Evolutionary conservation across 192 early-diverging fungal genomes (phyloP).

Genomic region (Ambispora gerdemannii): DNA sequence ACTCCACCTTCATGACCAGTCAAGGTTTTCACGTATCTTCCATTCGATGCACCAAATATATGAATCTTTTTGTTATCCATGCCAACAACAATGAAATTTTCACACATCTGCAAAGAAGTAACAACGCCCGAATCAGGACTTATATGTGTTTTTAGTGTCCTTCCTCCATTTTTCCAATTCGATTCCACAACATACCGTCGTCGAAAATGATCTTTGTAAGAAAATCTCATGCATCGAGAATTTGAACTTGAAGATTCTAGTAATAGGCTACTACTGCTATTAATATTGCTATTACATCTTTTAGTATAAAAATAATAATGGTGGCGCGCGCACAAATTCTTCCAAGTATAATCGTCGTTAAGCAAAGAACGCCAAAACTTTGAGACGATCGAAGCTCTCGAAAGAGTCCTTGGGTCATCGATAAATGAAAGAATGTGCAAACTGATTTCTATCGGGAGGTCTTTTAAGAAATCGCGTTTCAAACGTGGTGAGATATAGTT

Average conservation of each 20-base stretch:
- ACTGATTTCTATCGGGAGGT: slow-evolving; percentile 70
- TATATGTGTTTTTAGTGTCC: slow-evolving; percentile 39
- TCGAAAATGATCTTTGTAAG: slow-evolving; percentile 55
- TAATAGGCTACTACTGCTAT: slow-evolving; percentile 19
- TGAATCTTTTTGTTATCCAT: slow-evolving; percentile 91
- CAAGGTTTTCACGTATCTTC: slow-evolving; percentile 65
- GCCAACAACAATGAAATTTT: slow-evolving; percentile 88
- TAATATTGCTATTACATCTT: too few species aligned
- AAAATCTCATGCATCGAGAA: slow-evolving; percentile 34
- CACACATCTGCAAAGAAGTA: slow-evolving; percentile 94
- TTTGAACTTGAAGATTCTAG: slow-evolving; percentile 31
- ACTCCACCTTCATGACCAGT: slow-evolving; percentile 91
- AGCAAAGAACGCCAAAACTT: slow-evolving; percentile 53
- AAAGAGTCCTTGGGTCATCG: slow-evolving; percentile 73
- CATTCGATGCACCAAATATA: slow-evolving; percentile 83
- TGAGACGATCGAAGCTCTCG: slow-evolving; percentile 71
- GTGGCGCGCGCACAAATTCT: slow-evolving; percentile 40
- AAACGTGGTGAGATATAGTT: slow-evolving; percentile 58
- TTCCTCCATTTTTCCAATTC: slow-evolving; percentile 51
- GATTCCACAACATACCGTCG: slow-evolving; percentile 50
- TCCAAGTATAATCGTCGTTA: slow-evolving; percentile 50
- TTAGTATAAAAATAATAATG: too few species aligned
- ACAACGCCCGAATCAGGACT: slow-evolving; percentile 64
- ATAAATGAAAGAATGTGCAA: slow-evolving; percentile 84
- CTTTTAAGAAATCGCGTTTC: slow-evolving; percentile 87